These are phyloP conservation scores for Balakata baccata DNA, from an alignment of 345 rosid species.

Conservation along the genomic window DNA sequence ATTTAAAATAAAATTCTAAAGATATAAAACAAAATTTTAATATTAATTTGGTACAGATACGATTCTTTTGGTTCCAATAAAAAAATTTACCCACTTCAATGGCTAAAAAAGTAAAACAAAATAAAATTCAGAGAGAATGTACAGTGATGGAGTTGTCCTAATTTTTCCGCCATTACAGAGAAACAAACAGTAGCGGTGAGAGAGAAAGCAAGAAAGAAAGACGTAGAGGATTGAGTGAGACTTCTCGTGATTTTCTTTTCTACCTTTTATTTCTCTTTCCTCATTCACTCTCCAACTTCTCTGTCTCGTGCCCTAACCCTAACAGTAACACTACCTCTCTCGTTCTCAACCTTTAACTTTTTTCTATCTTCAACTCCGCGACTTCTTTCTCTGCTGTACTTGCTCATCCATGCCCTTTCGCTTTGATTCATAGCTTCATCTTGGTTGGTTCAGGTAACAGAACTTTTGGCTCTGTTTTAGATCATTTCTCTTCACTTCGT, in stretches of 20 bases:
- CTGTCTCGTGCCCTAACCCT: slow-evolving; percentile 36
- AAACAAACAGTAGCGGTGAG: slow-evolving; percentile 19
- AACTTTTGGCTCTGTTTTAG: neutral
- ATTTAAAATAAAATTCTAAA: too few relatives aligned
- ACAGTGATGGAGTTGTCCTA: neutral
- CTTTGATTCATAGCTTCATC: too few relatives aligned
- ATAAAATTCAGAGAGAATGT: neutral
- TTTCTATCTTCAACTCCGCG: neutral
- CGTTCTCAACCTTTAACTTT: slow-evolving; percentile 4
- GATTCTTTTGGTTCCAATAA: too few relatives aligned
- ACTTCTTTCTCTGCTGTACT: neutral
- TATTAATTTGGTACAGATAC: too few relatives aligned
- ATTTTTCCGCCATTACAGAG: slow-evolving; percentile 35
- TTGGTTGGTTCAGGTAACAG: neutral
- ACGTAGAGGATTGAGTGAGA: neutral
- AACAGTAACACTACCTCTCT: slow-evolving; percentile 1
- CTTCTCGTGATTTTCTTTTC: slow-evolving; percentile 40
- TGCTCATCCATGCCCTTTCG: neutral
- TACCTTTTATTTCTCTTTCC: slow-evolving; percentile 30
- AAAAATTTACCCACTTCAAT: too few relatives aligned
- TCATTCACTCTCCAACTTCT: slow-evolving; percentile 36
- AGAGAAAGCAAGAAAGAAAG: neutral
- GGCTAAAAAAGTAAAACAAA: neutral
- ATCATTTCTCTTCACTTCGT: neutral
- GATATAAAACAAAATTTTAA: too few relatives aligned